Evolutionary conservation across 2,329 filamentous ascomycete genomes (phyloP).

Genomic region (Fusarium liriodendri): DNA sequence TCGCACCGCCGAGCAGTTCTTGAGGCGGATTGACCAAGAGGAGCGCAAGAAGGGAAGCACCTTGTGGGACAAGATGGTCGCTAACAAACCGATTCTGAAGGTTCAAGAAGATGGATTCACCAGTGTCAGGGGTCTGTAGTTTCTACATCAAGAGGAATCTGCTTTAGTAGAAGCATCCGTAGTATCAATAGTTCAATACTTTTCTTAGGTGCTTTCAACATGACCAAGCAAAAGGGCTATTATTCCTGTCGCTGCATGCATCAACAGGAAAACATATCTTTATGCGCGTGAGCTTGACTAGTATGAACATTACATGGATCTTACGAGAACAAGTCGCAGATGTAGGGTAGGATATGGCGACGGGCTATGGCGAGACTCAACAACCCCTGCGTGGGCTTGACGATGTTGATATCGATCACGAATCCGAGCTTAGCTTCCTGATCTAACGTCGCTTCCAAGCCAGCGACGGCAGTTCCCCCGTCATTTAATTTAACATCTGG

Average conservation of each 20-base stretch:
- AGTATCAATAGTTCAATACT: background rate
- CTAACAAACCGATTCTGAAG: background rate
- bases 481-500: background rate
- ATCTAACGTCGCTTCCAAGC: background rate
- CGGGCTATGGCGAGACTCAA: too few relatives aligned
- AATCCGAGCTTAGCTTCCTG: background rate
- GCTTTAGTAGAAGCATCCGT: background rate
- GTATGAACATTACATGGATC: background rate
- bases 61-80: background rate
- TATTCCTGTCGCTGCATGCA: background rate
- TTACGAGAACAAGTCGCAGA: background rate
- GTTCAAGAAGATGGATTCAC: background rate
- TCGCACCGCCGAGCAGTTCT: background rate
- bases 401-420: background rate
- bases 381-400: background rate
- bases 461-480: background rate
- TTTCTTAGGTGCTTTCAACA: background rate
- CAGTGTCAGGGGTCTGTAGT: background rate
- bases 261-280: background rate
- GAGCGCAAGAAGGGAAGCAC: background rate
- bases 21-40: background rate
- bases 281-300: background rate
- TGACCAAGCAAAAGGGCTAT: background rate
- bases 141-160: background rate
- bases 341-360: background rate